Base-by-base conservation (phyloP, 2,329 filamentous ascomycete species). In the Sphaceloma murrayae region DNA sequence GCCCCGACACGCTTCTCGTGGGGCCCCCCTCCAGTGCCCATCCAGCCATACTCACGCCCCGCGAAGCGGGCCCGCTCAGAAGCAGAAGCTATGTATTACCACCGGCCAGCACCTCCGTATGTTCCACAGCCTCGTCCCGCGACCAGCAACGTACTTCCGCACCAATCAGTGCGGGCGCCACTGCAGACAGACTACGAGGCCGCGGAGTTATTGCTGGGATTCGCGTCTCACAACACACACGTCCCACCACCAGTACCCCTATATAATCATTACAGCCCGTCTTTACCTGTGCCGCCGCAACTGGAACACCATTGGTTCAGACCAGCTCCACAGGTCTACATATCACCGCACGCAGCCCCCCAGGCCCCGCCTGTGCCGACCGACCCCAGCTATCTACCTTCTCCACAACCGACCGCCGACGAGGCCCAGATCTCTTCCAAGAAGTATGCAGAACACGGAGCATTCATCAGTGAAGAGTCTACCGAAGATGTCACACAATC, bases 1-100 rank as follows among this genome's bases (percentile, higher is more conserved):
- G 44, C 42, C 33, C 27, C 18, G 11, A 40, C 40, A 19, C n/a
- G 45, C 53, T 45, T 47, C 2, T 16, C 24, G 10, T 42, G 38
- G 38, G 18, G 14, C 10, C 33, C 50, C 14, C 46, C 52, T 26
- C 43, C 50, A 5, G 29, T 44, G 40, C 47, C 48, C 49, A 48
- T 56, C 5, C 26, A 31, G 6, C 22, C 39, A 31, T 48, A 53
- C 33, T 59, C 58, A 22, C 51, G 51, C 31, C 50, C 56, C 16
- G 55, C 61, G 36, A 80, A 80, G 59, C 70, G 77, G 31, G 68
- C 74, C 38, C 71, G 75, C 50, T 79, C 77, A 32, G 76, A 78
- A 53, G 65, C 72, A 27, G 24, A 27, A 11, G 24, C 24, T 27
- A 11, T 27, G 7, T 6, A 6, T 7, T 11, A 27, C 24, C 24